These are phyloP conservation scores for Begonia peltatifolia DNA, from an alignment of 306 rosid genomes.

Conservation along the genomic window DNA sequence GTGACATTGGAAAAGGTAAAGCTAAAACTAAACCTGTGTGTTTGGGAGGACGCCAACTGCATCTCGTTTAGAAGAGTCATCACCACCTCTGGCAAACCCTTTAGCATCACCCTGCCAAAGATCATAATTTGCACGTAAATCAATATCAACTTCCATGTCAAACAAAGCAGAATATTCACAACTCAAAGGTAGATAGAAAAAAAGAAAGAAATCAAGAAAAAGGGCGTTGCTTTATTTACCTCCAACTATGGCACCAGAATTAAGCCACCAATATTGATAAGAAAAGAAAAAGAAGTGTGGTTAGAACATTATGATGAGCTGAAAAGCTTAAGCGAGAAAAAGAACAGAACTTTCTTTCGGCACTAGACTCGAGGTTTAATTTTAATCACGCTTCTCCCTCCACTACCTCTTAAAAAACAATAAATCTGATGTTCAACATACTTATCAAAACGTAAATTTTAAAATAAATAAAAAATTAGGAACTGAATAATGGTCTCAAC, in stretches of 20 bases:
- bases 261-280: constrained; percentile 17
- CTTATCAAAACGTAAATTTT: no score
- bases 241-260: constrained; percentile 39
- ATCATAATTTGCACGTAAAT: constrained; percentile 9
- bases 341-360: background rate
- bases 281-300: constrained; percentile 8
- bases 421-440: background rate
- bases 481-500: no score
- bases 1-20: background rate
- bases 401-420: background rate
- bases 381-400: no score
- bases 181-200: constrained; percentile 3
- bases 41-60: constrained; percentile 43
- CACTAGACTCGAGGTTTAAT: no score
- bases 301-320: constrained; percentile 14
- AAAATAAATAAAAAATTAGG: no score
- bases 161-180: background rate
- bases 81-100: constrained; percentile 72
- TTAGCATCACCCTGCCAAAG: constrained; percentile 69
- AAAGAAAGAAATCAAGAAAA: constrained; percentile 4
- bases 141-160: no score
- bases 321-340: no score
- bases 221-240: constrained; percentile 27
- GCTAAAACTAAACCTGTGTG: constrained; percentile 45
- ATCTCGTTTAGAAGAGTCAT: constrained; percentile 57